Conservation (phyloP, 2,329 filamentous ascomycete species). For the Clathrospora elynae region DNA sequence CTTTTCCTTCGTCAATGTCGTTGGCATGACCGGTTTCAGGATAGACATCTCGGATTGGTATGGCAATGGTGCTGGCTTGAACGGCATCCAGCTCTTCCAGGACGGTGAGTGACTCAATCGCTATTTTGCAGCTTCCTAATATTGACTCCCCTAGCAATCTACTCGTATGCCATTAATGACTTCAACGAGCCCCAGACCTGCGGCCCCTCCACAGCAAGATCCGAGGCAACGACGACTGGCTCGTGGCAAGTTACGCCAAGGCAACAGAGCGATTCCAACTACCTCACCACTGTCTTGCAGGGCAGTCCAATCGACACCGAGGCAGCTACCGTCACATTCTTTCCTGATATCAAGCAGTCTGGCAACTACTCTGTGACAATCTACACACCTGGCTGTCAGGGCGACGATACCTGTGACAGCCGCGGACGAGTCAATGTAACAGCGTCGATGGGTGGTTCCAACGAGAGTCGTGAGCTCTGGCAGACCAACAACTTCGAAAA, state of each 20-base stretch:
- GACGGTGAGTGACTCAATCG: conserved; percentile 55
- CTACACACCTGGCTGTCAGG: conserved; percentile 88
- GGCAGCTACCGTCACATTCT: conserved; percentile 74
- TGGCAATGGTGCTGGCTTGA: conserved; percentile 80
- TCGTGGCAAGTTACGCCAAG: conserved; percentile 75
- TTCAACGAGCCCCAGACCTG: conserved; percentile 90
- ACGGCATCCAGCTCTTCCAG: conserved; percentile 85
- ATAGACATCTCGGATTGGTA: conserved; percentile 89
- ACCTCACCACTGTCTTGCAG: conserved; percentile 71
- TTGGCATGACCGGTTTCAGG: conserved; percentile 86
- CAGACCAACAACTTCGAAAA: conserved; percentile 98
- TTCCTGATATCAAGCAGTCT: conserved; percentile 82
- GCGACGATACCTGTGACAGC: conserved; percentile 75
- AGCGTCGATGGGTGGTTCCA: conserved; percentile 63
- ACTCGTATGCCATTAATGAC: conserved; percentile 78
- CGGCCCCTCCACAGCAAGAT: conserved; percentile 62
- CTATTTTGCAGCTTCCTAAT: background rate
- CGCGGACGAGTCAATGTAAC: conserved; percentile 85
- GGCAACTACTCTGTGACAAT: conserved; percentile 91
- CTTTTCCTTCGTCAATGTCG: conserved; percentile 88
- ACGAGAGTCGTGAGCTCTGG: conserved; percentile 66
- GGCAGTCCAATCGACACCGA: conserved; percentile 60
- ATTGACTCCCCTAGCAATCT: conserved; percentile 63
- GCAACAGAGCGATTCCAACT: conserved; percentile 72
- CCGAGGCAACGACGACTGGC: conserved; percentile 69